A percentile compares a stretch with the other conserved stretches of the same genome.
Evolutionary conservation across 495 filamentous ascomycete genomes (phyloP).

Genomic region (Aspergillus homomorphus): DNA sequence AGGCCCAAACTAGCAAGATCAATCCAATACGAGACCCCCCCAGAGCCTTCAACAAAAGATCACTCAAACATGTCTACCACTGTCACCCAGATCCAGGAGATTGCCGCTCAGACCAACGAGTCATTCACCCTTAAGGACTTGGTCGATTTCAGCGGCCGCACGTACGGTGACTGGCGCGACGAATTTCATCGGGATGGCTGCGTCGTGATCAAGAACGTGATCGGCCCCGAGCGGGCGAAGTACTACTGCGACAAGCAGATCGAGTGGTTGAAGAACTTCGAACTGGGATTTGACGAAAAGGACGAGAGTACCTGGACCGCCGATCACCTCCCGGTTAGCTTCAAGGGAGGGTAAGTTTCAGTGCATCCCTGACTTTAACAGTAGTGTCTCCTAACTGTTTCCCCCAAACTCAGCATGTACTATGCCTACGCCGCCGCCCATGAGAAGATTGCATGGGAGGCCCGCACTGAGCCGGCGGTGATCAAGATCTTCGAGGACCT

Average conservation of each 20-base stretch:
- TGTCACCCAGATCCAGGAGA: constrained; percentile 14
- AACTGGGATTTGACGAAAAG: constrained; percentile 35
- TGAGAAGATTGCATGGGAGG: constrained; percentile 34
- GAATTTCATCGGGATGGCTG: constrained; percentile 37
- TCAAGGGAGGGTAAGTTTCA: constrained; percentile 32
- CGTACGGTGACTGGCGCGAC: constrained; percentile 39
- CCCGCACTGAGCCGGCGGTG: constrained; percentile 39
- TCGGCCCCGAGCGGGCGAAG: constrained; percentile 25
- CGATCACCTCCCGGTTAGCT: constrained; percentile 36
- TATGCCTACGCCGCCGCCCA: constrained; percentile 26
- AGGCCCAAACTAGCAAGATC: not conserved
- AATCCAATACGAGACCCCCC: not conserved
- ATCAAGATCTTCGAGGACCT: constrained; percentile 38
- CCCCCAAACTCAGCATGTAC: constrained; percentile 23
- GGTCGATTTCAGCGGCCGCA: constrained; percentile 18
- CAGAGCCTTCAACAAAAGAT: not conserved
- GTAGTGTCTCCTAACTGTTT: not conserved
- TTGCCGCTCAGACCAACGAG: constrained; percentile 12
- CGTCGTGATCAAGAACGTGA: constrained; percentile 33
- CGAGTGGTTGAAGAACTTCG: constrained; percentile 40
- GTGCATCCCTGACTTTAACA: not conserved
- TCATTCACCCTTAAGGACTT: constrained; percentile 20
- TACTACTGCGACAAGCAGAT: constrained; percentile 35
- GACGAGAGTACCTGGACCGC: constrained; percentile 37
- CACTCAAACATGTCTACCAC: constrained; percentile 5